These are phyloP conservation scores for Cunninghamia lanceolata DNA, from an alignment of 75 land plant species.

Conservation along the genomic window DNA sequence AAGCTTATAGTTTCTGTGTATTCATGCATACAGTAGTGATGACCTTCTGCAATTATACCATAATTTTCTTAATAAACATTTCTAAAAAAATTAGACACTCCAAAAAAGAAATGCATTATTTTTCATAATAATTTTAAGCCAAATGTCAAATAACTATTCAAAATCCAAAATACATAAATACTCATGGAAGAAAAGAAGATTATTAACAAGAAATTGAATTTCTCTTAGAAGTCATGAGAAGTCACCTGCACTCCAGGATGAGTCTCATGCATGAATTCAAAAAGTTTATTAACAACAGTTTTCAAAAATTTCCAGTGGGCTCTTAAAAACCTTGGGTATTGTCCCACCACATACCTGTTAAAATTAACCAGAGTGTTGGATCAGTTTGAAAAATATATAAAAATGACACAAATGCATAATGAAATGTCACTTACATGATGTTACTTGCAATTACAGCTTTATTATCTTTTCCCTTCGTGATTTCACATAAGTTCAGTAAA, in stretches of 20 bases:
- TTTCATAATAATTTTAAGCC: background rate
- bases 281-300: conserved; percentile 95
- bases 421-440: conserved; percentile 64
- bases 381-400: background rate
- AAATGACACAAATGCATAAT: background rate
- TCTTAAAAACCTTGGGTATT: conserved; percentile 90
- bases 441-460: conserved; percentile 99
- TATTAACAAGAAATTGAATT: background rate
- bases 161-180: background rate
- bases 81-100: background rate
- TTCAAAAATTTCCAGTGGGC: conserved; percentile 99
- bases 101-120: background rate
- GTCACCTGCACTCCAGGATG: conserved; percentile 97
- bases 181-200: background rate
- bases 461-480: conserved; percentile 97
- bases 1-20: background rate
- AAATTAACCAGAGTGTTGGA: background rate
- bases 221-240: background rate
- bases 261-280: conserved; percentile 99
- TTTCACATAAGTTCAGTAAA: conserved; percentile 90
- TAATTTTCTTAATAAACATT: too few species aligned
- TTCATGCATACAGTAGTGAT: background rate
- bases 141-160: background rate
- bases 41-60: background rate
- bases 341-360: conserved; percentile 98